phyloP scores from a whole-genome alignment of 805 yeast genomes.

The Suhomyces prunicola region DNA sequence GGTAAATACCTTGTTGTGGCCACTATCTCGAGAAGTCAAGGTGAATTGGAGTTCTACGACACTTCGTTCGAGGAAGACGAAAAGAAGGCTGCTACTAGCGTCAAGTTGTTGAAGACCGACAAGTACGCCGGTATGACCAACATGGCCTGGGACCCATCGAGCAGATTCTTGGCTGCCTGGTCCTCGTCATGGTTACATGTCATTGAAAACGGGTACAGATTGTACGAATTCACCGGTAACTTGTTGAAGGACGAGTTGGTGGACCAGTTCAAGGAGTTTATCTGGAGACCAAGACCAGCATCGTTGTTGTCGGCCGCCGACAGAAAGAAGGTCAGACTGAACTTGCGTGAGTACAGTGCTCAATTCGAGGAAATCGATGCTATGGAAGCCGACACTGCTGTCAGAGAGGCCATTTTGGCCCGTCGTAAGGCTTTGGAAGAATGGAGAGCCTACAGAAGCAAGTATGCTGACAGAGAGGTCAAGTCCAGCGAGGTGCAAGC shows the following conservation, averaged over 20 bases:
- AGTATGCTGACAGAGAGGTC: constrained; percentile 31
- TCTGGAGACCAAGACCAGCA: constrained; percentile 97
- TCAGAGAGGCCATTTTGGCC: constrained; percentile 80
- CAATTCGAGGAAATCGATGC: constrained; percentile 94
- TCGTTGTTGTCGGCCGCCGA: constrained; percentile 72
- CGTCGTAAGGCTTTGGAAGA: constrained; percentile 80
- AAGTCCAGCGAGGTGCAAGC: constrained; percentile 50
- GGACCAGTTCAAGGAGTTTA: constrained; percentile 82
- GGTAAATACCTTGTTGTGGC: constrained; percentile 77
- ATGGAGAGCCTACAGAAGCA: constrained; percentile 78
- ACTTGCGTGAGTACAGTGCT: constrained; percentile 82
- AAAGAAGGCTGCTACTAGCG: constrained; percentile 52
- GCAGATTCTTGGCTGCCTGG: constrained; percentile 85
- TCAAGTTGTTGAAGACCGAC: constrained; percentile 60
- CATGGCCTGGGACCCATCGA: constrained; percentile 93
- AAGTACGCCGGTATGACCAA: constrained; percentile 78
- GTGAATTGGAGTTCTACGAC: constrained; percentile 84
- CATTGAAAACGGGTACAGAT: constrained; percentile 85
- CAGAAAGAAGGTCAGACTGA: constrained; percentile 86
- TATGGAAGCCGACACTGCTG: constrained; percentile 91
- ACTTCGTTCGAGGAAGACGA: constrained; percentile 74
- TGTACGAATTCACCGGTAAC: constrained; percentile 82
- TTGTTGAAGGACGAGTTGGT: constrained; percentile 69
- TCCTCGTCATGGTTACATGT: constrained; percentile 82
- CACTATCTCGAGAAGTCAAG: constrained; percentile 46